A percentile compares a stretch with the other conserved stretches of the same genome.
phyloP scores from a whole-genome alignment of 2,329 filamentous ascomycete genomes.

The Aspergillus latus region DNA sequence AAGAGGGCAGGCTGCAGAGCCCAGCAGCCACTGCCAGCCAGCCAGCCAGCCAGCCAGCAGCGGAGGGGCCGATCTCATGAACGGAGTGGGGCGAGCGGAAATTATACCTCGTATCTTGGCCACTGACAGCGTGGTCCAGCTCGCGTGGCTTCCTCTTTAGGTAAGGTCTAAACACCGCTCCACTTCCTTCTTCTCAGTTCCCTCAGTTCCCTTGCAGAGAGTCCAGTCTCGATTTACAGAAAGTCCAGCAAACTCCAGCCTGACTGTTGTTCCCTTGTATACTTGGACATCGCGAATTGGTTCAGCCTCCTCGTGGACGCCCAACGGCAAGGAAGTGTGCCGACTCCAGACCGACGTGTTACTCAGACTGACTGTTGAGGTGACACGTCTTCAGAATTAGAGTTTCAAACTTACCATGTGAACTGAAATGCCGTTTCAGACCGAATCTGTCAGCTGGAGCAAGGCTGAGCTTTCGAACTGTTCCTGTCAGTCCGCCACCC shows the following conservation, averaged over 20 bases:
- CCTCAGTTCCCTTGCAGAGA: conserved; percentile 6
- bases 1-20: conserved; percentile 1
- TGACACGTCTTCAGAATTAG: conserved; percentile 2
- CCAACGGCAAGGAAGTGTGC: no score
- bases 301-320: background rate
- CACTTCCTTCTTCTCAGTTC: conserved; percentile 2
- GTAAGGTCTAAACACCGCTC: conserved; percentile 6
- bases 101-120: no score
- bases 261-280: background rate
- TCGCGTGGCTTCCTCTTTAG: background rate
- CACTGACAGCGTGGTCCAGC: background rate
- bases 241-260: background rate
- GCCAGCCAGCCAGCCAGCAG: background rate
- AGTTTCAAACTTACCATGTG: background rate
- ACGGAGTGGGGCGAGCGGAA: background rate
- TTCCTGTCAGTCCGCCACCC: no score
- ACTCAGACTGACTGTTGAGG: background rate
- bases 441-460: no score
- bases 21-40: background rate
- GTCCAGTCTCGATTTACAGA: background rate
- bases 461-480: no score
- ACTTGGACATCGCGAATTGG: background rate
- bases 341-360: background rate
- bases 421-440: background rate
- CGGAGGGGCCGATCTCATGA: background rate